These are phyloP conservation scores for Hyphodiscus sp. DNA, from an alignment of 2,329 filamentous ascomycete genomes.

Conservation along the genomic window DNA sequence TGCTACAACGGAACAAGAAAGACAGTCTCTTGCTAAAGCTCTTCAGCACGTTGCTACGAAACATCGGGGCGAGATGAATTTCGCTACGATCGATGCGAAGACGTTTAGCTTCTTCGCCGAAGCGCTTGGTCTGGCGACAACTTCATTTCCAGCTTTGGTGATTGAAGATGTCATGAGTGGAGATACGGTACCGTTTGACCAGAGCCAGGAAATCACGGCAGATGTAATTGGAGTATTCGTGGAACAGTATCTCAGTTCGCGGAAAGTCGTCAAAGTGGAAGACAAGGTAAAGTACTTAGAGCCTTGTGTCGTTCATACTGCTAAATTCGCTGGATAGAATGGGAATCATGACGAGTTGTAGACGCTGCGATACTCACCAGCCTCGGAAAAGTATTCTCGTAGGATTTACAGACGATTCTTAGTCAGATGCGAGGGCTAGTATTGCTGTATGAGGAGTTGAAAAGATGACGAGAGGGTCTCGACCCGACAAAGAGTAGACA, in stretches of 20 bases:
- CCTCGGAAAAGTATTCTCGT: too few relatives aligned
- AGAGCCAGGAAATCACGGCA: neutral
- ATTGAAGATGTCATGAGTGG: neutral
- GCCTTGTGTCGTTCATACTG: neutral
- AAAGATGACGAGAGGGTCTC: neutral
- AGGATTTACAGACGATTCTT: too few relatives aligned
- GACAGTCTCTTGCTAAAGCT: slow-evolving; percentile 49
- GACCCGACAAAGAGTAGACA: neutral
- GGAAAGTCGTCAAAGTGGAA: neutral
- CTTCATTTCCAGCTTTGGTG: neutral
- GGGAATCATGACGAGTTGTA: neutral
- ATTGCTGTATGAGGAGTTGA: slow-evolving; percentile 2
- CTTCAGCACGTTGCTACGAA: slow-evolving; percentile 58
- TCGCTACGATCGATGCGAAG: slow-evolving; percentile 64
- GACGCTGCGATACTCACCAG: neutral
- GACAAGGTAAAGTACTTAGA: neutral
- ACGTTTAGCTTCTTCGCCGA: slow-evolving; percentile 43
- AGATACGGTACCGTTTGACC: neutral
- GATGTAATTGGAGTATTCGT: neutral
- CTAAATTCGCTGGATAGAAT: neutral
- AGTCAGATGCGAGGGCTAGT: too few relatives aligned
- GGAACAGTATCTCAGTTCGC: neutral
- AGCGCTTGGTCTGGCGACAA: neutral
- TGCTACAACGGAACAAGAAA: slow-evolving; percentile 57
- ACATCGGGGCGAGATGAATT: slow-evolving; percentile 62